phyloP scores from a whole-genome alignment of 495 filamentous ascomycete genomes.

The Thermothielavioides terrestris region DNA sequence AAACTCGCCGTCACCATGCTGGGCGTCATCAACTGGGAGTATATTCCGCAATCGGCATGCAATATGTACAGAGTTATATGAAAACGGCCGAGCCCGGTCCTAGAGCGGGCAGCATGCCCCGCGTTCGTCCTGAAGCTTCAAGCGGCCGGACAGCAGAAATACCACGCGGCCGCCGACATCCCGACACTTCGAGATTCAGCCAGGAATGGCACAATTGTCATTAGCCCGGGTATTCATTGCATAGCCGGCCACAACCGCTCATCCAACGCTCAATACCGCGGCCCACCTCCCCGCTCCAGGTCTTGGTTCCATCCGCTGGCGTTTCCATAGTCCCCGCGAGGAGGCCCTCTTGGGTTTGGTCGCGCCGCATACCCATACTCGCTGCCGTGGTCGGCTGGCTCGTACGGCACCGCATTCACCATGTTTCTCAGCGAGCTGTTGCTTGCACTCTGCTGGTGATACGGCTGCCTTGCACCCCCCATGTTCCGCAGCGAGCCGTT shows the following conservation, averaged over 20 bases:
- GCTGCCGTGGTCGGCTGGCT: not conserved
- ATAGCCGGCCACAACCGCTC: not conserved
- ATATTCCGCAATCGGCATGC: not conserved
- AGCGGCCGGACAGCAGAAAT: not conserved
- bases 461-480: not conserved
- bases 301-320: conserved; percentile 5
- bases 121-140: not conserved
- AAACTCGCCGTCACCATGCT: too few species aligned
- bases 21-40: too few species aligned
- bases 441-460: conserved; percentile 20
- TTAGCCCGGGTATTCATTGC: too few species aligned
- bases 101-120: not conserved
- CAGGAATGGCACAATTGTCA: not conserved
- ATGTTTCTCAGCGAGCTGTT: conserved; percentile 24
- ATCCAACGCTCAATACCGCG: conserved; percentile 3
- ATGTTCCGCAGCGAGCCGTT: conserved; percentile 9
- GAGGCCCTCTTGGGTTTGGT: not conserved
- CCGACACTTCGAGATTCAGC: too few species aligned
- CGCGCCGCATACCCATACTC: not conserved
- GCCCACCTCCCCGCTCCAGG: not conserved
- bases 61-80: not conserved
- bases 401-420: conserved; percentile 1
- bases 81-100: not conserved
- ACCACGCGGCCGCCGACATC: not conserved
- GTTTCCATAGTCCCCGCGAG: not conserved